These are phyloP conservation scores for Prunus kanzakura DNA, from an alignment of 306 rosid genomes.

Conservation along the genomic window DNA sequence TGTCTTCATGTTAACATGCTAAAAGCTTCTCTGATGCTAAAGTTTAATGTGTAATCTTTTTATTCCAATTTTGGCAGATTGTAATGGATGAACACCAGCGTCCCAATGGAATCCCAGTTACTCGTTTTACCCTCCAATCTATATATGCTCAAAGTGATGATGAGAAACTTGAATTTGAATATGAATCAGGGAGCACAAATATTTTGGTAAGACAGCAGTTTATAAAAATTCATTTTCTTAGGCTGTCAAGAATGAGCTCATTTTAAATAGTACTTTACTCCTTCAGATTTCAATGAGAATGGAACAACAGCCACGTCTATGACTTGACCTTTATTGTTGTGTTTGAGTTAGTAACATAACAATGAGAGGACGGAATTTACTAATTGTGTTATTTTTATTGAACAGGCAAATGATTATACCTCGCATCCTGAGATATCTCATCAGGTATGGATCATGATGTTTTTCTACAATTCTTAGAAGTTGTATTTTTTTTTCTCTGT, in stretches of 20 bases:
- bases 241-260: background rate
- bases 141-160: slow-evolving; percentile 88
- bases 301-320: background rate
- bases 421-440: slow-evolving; percentile 80
- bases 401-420: slow-evolving; percentile 72
- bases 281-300: background rate
- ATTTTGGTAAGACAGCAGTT: slow-evolving; percentile 63
- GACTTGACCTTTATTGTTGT: background rate
- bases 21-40: background rate
- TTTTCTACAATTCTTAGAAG: background rate
- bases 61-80: slow-evolving; percentile 53
- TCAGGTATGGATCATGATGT: slow-evolving; percentile 54
- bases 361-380: background rate
- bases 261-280: background rate
- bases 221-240: background rate
- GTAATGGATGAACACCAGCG: slow-evolving; percentile 97
- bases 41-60: slow-evolving; percentile 9
- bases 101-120: slow-evolving; percentile 86
- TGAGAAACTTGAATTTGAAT: slow-evolving; percentile 95
- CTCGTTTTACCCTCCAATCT: slow-evolving; percentile 84
- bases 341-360: background rate
- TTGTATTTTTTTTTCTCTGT: no score
- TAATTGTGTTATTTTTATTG: slow-evolving; percentile 20
- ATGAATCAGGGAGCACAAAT: slow-evolving; percentile 89
- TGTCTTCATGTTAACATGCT: no score